Evolutionary conservation across 495 filamentous ascomycete genomes (phyloP).

Genomic region (Clavariopsis aquatica): DNA sequence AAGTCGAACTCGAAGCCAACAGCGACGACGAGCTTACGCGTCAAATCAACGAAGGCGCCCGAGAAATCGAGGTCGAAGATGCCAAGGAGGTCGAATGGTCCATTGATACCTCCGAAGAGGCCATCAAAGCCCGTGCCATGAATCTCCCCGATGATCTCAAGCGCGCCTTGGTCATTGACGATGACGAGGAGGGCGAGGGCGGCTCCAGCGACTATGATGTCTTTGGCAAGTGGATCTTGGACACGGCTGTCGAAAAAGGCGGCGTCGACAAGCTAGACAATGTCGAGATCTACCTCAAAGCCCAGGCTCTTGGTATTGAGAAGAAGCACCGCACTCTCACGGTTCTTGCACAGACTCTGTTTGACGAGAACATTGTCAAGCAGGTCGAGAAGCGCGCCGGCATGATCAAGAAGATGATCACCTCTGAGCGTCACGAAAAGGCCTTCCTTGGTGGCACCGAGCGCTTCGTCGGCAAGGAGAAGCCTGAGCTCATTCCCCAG

Average conservation of each 20-base stretch:
- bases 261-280: constrained; percentile 75
- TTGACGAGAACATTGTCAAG: constrained; percentile 83
- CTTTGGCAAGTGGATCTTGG: constrained; percentile 88
- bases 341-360: constrained; percentile 90
- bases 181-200: constrained; percentile 74
- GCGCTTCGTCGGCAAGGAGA: constrained; percentile 82
- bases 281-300: constrained; percentile 91
- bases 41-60: constrained; percentile 80
- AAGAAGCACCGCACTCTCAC: constrained; percentile 89
- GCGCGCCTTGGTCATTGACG: constrained; percentile 80
- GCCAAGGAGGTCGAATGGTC: constrained; percentile 90
- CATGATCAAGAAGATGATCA: constrained; percentile 90
- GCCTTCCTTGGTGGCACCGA: constrained; percentile 96
- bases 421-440: constrained; percentile 90
- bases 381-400: constrained; percentile 78
- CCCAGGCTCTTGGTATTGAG: constrained; percentile 93
- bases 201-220: constrained; percentile 83
- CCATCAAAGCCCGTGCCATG: constrained; percentile 89
- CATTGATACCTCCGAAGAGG: constrained; percentile 91
- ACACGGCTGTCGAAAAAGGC: constrained; percentile 68
- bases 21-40: constrained; percentile 93
- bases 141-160: constrained; percentile 89
- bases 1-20: constrained; percentile 69
- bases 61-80: constrained; percentile 64
- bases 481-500: constrained; percentile 73